Evolutionary conservation across 768 basidiomycete genomes (phyloP).

Genomic region (Boletus eberwhitei): DNA sequence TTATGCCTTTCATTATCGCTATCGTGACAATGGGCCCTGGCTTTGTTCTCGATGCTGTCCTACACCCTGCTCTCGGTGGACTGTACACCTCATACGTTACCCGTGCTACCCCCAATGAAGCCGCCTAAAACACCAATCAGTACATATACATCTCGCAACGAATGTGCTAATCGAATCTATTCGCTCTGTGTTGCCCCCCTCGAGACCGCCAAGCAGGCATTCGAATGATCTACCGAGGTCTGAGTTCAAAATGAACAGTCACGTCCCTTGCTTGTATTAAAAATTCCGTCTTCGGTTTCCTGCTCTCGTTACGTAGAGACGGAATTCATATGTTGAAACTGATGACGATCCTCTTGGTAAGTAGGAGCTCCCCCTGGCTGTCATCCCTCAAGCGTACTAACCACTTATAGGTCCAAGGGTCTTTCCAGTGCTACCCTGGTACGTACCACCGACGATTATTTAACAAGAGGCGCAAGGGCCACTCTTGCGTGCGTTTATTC

Average conservation of each 20-base stretch:
- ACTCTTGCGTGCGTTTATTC: constrained; percentile 4
- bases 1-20: constrained; percentile 31
- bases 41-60: constrained; percentile 27
- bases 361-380: not conserved
- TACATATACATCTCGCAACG: constrained; percentile 6
- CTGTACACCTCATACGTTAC: constrained; percentile 25
- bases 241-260: not conserved
- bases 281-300: not conserved
- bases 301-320: constrained; percentile 8
- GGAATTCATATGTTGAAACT: constrained; percentile 2
- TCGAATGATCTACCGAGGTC: not conserved
- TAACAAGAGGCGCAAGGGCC: constrained; percentile 10
- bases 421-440: constrained; percentile 13
- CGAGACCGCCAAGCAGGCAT: constrained; percentile 5
- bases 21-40: constrained; percentile 21
- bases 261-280: not conserved
- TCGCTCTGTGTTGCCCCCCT: not conserved
- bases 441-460: constrained; percentile 6
- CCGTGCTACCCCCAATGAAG: constrained; percentile 14
- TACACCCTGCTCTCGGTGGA: constrained; percentile 16
- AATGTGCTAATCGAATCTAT: constrained; percentile 11
- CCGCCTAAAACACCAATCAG: not conserved
- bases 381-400: constrained; percentile 2
- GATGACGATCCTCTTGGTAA: constrained; percentile 3
- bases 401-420: constrained; percentile 15